These are phyloP conservation scores for Mycena vitilis DNA, from an alignment of 768 basidiomycete genomes.

Conservation along the genomic window DNA sequence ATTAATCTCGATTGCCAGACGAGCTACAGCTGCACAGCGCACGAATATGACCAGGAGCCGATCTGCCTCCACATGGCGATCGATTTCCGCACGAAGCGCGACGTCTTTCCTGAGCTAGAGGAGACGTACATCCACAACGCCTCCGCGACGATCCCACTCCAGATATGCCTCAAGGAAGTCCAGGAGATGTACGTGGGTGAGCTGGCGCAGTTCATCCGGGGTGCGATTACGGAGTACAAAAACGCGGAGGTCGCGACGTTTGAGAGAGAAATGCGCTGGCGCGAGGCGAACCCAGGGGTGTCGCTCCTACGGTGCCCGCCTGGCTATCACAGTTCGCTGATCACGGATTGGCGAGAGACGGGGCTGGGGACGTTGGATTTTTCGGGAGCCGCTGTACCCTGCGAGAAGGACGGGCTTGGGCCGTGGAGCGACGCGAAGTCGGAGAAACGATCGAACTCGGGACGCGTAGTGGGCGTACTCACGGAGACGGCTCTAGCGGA, in stretches of 20 bases:
- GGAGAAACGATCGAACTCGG: neutral
- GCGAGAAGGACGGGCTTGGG: conserved; percentile 1
- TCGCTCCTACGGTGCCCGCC: conserved; percentile 13
- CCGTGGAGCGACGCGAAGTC: neutral
- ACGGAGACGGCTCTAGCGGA: no score
- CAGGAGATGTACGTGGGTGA: conserved; percentile 1
- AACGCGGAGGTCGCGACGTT: neutral
- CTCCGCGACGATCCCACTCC: neutral
- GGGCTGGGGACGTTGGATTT: conserved; percentile 13
- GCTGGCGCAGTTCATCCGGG: conserved; percentile 20
- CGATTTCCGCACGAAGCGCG: conserved; percentile 9
- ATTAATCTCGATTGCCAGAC: conserved; percentile 3
- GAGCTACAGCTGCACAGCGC: neutral
- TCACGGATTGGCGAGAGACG: conserved; percentile 7
- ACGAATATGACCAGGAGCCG: neutral
- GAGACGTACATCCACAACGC: conserved; percentile 28
- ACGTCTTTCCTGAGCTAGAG: conserved; percentile 5
- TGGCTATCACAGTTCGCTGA: neutral
- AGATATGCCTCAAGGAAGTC: conserved; percentile 10
- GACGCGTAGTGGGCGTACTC: no score
- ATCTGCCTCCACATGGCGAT: conserved; percentile 15
- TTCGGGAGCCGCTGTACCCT: neutral
- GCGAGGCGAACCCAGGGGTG: neutral
- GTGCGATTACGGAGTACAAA: conserved; percentile 14
- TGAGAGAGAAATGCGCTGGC: conserved; percentile 6